Evolutionary conservation across 257 asterid genomes (phyloP).

Genomic region (Coffea eugenioides): DNA sequence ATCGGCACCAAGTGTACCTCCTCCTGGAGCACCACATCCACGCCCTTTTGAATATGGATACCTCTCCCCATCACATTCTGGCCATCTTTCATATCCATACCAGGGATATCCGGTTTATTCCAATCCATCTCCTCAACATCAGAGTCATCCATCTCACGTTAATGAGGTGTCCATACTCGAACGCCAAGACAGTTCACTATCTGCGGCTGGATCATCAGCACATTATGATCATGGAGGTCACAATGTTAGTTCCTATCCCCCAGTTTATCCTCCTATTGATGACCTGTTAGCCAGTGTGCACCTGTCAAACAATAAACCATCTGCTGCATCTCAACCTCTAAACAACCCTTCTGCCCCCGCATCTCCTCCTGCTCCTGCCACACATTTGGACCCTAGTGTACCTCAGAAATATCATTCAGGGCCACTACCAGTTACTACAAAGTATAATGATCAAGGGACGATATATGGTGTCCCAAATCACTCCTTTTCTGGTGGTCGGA

Average conservation of each 20-base stretch:
- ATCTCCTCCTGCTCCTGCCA: constrained; percentile 53
- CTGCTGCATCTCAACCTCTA: constrained; percentile 29
- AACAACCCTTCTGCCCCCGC: constrained; percentile 12
- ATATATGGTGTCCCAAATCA: constrained; percentile 42
- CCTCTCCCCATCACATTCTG: constrained; percentile 42
- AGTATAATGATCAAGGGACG: constrained; percentile 38
- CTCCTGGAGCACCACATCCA: constrained; percentile 15
- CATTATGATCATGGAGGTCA: constrained; percentile 35
- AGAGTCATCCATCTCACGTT: constrained; percentile 44
- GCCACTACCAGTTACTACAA: constrained; percentile 40
- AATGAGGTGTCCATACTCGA: constrained; percentile 39
- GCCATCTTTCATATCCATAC: constrained; percentile 45
- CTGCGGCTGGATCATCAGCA: constrained; percentile 28
- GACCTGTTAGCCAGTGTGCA: constrained; percentile 52
- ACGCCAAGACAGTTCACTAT: constrained; percentile 41
- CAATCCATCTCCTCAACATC: constrained; percentile 34
- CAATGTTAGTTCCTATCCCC: constrained; percentile 36
- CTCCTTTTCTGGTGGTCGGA: constrained; percentile 53
- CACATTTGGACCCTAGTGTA: constrained; percentile 19
- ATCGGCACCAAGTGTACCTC: constrained; percentile 33
- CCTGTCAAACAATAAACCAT: constrained; percentile 46
- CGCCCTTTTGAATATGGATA: constrained; percentile 28
- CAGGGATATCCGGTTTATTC: constrained; percentile 44
- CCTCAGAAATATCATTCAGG: constrained; percentile 58
- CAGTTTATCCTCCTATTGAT: constrained; percentile 69